Evolutionary conservation across 805 yeast species (phyloP), one percentile per base, ranked within the genome.

Genomic region (Kodamaea sagamina): DNA sequence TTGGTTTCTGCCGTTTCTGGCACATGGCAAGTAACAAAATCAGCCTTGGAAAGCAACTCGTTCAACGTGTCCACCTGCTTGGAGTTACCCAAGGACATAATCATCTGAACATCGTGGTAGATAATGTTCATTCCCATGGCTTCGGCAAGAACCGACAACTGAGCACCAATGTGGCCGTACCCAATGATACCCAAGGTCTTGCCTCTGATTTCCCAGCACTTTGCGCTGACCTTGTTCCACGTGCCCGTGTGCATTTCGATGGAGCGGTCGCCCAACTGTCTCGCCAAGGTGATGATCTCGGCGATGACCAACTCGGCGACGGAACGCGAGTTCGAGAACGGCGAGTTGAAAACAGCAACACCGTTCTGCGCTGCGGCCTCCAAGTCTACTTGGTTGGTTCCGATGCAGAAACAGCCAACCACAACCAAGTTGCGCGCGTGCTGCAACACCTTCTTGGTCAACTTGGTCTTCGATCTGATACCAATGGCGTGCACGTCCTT

Each of bases 171-270:
- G 68, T 93, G 99, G 58, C 99, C 99, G 61, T 93, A 93, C 55
- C 99, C 99, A 29, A 93, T 77, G 59, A 93, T 93, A 49, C 99
- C 99, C 57, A 93, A 77, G 38, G 99, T 92, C 71, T 93, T 93
- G 54, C 99, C 99, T 74, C 99, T 86, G 55, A 93, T 90, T 73
- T 93, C 99, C 98, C 98, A 93, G 74, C 99, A 93, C 68, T 80
- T 89, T 53, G 88, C 77, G 58, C 86, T 76, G 56, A 92, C 97
- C 74, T 93, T 93, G 76, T 93, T 93, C 99, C 99, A 93, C 49
- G 92, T 83, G 52, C 97, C 97, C 43, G 92, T 79, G 75, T 92
- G 99, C 75, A 93, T 65, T 75, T 93, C 99, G 53, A 85, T 84
- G 26, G 96, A 88, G 71, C 99, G 84, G 68, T 93, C 99, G 60